Conservation (phyloP, 2,329 filamentous ascomycete genomes). For the Tolypocladium paradoxum region DNA sequence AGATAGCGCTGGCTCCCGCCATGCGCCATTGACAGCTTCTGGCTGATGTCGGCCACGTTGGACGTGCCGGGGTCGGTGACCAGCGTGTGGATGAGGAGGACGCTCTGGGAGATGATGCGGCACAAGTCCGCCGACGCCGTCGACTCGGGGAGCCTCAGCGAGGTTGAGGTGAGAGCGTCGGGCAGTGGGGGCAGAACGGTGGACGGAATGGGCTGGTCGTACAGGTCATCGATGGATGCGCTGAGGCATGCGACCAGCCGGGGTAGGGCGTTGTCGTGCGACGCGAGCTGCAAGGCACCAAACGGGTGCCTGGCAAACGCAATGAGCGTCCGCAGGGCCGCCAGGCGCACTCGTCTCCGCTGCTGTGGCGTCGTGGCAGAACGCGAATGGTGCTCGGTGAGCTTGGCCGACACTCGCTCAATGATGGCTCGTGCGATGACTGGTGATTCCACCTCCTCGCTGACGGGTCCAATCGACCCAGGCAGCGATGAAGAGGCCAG, state of each 20-base stretch:
- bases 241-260: conserved; percentile 57
- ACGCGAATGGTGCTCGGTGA: conserved; percentile 42
- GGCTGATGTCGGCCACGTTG: conserved; percentile 47
- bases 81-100: conserved; percentile 40
- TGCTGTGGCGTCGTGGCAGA: conserved; percentile 22
- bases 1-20: conserved; percentile 76
- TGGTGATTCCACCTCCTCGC: conserved; percentile 29
- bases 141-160: conserved; percentile 6
- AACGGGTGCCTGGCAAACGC: conserved; percentile 52
- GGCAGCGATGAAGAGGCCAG: conserved; percentile 55
- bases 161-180: conserved; percentile 1
- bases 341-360: conserved; percentile 32
- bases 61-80: conserved; percentile 37
- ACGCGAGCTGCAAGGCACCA: conserved; percentile 54
- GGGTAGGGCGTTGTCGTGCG: conserved; percentile 59
- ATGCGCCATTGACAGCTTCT: conserved; percentile 58
- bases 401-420: conserved; percentile 50
- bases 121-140: conserved; percentile 22
- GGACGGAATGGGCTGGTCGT: conserved; percentile 40
- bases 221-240: conserved; percentile 62
- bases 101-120: conserved; percentile 35
- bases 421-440: conserved; percentile 39
- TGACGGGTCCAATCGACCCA: conserved; percentile 56
- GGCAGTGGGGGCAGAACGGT: conserved; percentile 23
- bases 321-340: conserved; percentile 43